phyloP scores from a whole-genome alignment of 2,329 filamentous ascomycete genomes.

The Blumeria hordei region DNA sequence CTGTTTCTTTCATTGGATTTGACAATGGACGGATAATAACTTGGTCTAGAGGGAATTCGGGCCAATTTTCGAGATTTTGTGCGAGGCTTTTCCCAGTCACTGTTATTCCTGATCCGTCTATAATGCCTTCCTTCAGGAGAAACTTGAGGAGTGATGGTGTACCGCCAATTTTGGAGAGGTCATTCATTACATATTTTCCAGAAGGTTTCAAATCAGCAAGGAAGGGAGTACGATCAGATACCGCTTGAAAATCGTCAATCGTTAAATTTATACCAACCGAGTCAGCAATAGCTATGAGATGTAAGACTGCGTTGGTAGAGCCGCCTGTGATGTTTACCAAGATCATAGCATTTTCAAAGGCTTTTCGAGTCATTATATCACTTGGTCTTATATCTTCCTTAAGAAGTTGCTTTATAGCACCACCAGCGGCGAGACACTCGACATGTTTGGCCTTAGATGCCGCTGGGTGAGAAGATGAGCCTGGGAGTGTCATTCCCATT shows the following conservation, averaged over 20 bases:
- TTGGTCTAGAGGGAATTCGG: slow-evolving; percentile 42
- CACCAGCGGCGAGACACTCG: slow-evolving; percentile 49
- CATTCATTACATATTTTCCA: slow-evolving; percentile 35
- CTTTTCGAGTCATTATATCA: slow-evolving; percentile 57
- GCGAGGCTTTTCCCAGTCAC: slow-evolving; percentile 33
- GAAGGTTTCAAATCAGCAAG: slow-evolving; percentile 66
- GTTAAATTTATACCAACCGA: slow-evolving; percentile 59
- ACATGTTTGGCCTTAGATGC: slow-evolving; percentile 45
- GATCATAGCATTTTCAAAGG: slow-evolving; percentile 70
- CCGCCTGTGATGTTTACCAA: slow-evolving; percentile 63
- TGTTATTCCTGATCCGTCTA: slow-evolving; percentile 34
- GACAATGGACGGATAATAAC: slow-evolving; percentile 43
- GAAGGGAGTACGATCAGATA: slow-evolving; percentile 57
- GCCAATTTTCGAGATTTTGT: slow-evolving; percentile 31
- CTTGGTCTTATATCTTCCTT: slow-evolving; percentile 53
- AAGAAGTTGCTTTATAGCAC: slow-evolving; percentile 50
- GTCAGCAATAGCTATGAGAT: slow-evolving; percentile 66
- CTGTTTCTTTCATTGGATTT: slow-evolving; percentile 45
- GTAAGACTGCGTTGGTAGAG: slow-evolving; percentile 67
- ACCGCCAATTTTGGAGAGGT: slow-evolving; percentile 30
- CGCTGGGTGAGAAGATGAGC: slow-evolving; percentile 57
- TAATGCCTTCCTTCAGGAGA: slow-evolving; percentile 30
- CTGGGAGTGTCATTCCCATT: slow-evolving; percentile 58
- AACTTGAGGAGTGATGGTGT: slow-evolving; percentile 32
- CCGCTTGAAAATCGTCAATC: slow-evolving; percentile 66